A percentile compares a stretch with the other conserved stretches of the same genome.
Conservation (phyloP, 108 stramenopile species). For the Skeletonema marinoi region DNA sequence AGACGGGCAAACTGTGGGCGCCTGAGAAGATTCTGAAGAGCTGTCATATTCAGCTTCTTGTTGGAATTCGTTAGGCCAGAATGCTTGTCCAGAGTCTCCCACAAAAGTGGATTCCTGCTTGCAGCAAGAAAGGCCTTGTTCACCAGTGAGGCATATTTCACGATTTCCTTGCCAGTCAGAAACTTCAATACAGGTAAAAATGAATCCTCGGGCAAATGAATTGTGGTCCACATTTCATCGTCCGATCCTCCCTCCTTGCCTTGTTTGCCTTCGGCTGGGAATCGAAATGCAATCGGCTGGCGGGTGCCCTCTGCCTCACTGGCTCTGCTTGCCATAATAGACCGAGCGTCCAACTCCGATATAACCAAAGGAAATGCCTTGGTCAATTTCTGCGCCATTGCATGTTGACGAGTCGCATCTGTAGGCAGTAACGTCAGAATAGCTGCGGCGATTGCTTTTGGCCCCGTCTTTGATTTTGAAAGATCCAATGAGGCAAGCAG, state of each 20-base stretch:
- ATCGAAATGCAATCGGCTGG: constrained; percentile 25
- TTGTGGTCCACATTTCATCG: background rate
- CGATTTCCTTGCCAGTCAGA: constrained; percentile 19
- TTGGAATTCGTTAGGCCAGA: constrained; percentile 12
- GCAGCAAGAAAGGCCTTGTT: constrained; percentile 24
- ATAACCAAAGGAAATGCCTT: constrained; percentile 21
- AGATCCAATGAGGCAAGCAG: constrained; percentile 2
- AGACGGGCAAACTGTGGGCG: constrained; percentile 30
- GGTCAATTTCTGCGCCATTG: constrained; percentile 14
- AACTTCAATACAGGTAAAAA: constrained; percentile 1
- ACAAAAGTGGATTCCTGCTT: constrained; percentile 12
- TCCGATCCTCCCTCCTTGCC: background rate
- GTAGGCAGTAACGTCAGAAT: constrained; percentile 14
- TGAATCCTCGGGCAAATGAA: constrained; percentile 25
- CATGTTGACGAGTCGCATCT: constrained; percentile 17
- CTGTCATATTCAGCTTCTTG: constrained; percentile 21
- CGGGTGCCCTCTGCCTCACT: constrained; percentile 6
- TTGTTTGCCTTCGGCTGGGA: background rate
- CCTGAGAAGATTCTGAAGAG: constrained; percentile 13
- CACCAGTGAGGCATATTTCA: background rate
- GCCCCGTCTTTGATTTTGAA: background rate
- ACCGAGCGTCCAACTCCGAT: constrained; percentile 25
- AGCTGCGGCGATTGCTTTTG: background rate
- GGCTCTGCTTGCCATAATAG: constrained; percentile 1
- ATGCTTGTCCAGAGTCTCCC: constrained; percentile 13